Evolutionary conservation across 352 stramenopile species (phyloP).

Genomic region (Plasmopara muralis): DNA sequence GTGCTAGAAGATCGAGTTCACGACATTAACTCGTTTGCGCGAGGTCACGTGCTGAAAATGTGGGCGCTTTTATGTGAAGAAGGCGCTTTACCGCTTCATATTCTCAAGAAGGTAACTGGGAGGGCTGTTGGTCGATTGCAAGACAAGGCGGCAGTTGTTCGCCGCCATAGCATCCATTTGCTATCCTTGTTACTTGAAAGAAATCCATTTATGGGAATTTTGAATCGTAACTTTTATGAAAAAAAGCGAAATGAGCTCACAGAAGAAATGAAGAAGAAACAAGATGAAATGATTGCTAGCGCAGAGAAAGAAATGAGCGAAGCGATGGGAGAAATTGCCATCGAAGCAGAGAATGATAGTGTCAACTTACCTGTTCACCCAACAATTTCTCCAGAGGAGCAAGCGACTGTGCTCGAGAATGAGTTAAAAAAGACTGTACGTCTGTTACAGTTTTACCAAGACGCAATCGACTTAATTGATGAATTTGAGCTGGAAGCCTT

Average conservation of each 20-base stretch:
- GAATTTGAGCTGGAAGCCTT: conserved; percentile 79
- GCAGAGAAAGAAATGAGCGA: conserved; percentile 71
- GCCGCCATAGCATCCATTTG: conserved; percentile 82
- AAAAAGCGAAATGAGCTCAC: conserved; percentile 75
- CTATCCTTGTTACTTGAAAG: conserved; percentile 88
- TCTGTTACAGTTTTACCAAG: conserved; percentile 87
- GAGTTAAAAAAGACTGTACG: conserved; percentile 72
- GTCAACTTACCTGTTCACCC: conserved; percentile 3
- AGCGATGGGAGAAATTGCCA: conserved; percentile 24
- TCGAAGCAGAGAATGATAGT: conserved; percentile 7
- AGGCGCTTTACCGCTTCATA: conserved; percentile 82
- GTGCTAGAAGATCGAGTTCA: conserved; percentile 87
- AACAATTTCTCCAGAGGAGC: conserved; percentile 23
- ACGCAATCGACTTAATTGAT: conserved; percentile 90
- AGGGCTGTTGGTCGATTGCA: conserved; percentile 84
- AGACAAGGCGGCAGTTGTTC: conserved; percentile 91
- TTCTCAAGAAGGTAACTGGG: conserved; percentile 69
- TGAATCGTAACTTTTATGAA: conserved; percentile 80
- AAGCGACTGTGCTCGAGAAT: conserved; percentile 47
- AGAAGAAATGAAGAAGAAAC: conserved; percentile 49
- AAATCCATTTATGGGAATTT: conserved; percentile 91
- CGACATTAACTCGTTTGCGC: conserved; percentile 91
- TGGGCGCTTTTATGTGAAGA: conserved; percentile 81
- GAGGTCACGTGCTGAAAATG: conserved; percentile 88
- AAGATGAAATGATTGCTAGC: conserved; percentile 73